Evolutionary conservation across 257 asterid genomes (phyloP).

Genomic region (Scutellaria barbata): DNA sequence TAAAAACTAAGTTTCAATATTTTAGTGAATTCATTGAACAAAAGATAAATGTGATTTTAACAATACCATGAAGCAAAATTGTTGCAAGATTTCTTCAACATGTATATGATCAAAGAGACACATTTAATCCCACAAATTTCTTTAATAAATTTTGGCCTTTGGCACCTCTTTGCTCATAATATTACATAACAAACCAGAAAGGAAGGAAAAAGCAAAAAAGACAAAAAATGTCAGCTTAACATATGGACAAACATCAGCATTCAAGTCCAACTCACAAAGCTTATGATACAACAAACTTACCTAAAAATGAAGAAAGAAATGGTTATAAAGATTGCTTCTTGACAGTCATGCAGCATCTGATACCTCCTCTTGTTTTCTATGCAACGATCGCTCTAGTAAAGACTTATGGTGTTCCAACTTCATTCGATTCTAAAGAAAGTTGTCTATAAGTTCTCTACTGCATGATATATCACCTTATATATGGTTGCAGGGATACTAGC

Average conservation of each 20-base stretch:
- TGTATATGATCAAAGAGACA: background rate
- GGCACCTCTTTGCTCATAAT: slow-evolving; percentile 17
- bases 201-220: no score
- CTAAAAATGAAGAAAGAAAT: slow-evolving; percentile 15
- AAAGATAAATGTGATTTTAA: background rate
- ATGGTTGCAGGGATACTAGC: slow-evolving; percentile 30
- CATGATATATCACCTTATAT: slow-evolving; percentile 31
- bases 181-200: slow-evolving; percentile 14
- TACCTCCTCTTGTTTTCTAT: slow-evolving; percentile 23
- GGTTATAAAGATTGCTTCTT: slow-evolving; percentile 27
- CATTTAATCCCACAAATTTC: slow-evolving; percentile 12
- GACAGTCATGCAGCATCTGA: slow-evolving; percentile 13
- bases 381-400: slow-evolving; percentile 2
- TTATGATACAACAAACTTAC: slow-evolving; percentile 38
- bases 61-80: background rate
- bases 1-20: no score
- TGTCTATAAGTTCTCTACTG: slow-evolving; percentile 22
- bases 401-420: slow-evolving; percentile 10
- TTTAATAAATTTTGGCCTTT: slow-evolving; percentile 5
- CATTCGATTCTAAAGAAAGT: slow-evolving; percentile 24
- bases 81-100: background rate
- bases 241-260: slow-evolving; percentile 21
- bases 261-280: slow-evolving; percentile 33
- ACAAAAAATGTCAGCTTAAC: background rate
- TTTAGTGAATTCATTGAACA: no score